Evolutionary conservation across 768 basidiomycete genomes (phyloP).

Genomic region (Russula emetica): DNA sequence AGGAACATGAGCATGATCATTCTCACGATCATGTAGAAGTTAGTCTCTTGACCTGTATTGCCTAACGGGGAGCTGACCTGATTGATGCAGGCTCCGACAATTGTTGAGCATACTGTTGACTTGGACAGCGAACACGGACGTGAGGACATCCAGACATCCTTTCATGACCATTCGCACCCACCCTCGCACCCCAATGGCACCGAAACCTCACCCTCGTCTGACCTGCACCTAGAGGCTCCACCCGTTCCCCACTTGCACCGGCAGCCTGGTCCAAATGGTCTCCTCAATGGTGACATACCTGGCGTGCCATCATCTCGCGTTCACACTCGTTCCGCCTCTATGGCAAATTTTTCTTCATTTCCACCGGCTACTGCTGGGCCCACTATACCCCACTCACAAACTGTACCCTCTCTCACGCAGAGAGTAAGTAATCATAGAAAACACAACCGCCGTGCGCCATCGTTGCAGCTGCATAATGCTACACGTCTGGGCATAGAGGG

Average conservation of each 20-base stretch:
- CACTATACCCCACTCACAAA: constrained; percentile 30
- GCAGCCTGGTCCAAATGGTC: constrained; percentile 33
- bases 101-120: constrained; percentile 13
- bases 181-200: constrained; percentile 28
- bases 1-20: constrained; percentile 30
- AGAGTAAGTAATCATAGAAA: background rate
- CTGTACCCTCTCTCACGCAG: constrained; percentile 9
- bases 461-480: constrained; percentile 22
- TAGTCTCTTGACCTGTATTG: background rate
- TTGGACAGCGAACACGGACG: constrained; percentile 24
- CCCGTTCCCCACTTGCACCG: constrained; percentile 26
- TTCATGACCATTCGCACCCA: constrained; percentile 25
- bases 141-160: constrained; percentile 30
- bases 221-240: background rate
- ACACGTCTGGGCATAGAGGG: constrained; percentile 19
- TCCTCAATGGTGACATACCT: constrained; percentile 15
- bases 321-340: constrained; percentile 29
- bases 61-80: constrained; percentile 11
- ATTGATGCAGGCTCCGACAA: constrained; percentile 18
- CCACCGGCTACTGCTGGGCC: constrained; percentile 26
- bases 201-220: background rate
- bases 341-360: constrained; percentile 25
- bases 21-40: constrained; percentile 9
- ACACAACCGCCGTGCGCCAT: constrained; percentile 24
- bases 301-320: constrained; percentile 22